Conservation (phyloP, 2,329 filamentous ascomycete species). For the Fusarium aywerte region DNA sequence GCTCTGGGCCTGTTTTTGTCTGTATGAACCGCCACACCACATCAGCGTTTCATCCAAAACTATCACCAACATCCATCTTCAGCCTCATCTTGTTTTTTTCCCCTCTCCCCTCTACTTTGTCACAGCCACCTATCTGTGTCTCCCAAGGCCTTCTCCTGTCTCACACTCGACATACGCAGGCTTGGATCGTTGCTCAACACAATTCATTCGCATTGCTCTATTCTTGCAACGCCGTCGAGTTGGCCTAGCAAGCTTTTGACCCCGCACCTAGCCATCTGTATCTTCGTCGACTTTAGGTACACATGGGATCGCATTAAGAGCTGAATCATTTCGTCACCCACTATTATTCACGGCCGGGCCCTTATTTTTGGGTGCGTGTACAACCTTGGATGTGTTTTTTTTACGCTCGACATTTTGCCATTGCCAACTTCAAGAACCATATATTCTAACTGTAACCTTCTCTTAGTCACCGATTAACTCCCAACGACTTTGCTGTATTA, state of each 20-base stretch:
- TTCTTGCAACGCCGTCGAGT: slow-evolving; percentile 20
- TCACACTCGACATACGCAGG: not conserved
- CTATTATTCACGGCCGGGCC: slow-evolving; percentile 24
- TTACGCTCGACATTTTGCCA: not conserved
- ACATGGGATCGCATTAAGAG: slow-evolving; percentile 25
- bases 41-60: slow-evolving; percentile 27
- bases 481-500: not conserved
- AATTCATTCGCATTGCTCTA: slow-evolving; percentile 32
- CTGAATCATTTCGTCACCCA: slow-evolving; percentile 31
- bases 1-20: slow-evolving; percentile 23
- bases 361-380: slow-evolving; percentile 28
- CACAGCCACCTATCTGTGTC: slow-evolving; percentile 4
- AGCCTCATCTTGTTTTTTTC: slow-evolving; percentile 18
- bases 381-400: slow-evolving; percentile 1
- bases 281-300: slow-evolving; percentile 21
- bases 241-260: slow-evolving; percentile 25
- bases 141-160: not conserved
- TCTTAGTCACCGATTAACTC: slow-evolving; percentile 11
- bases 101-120: not conserved
- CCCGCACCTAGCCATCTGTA: slow-evolving; percentile 39
- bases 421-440: not conserved
- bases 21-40: slow-evolving; percentile 31
- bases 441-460: slow-evolving; percentile 17
- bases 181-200: slow-evolving; percentile 21
- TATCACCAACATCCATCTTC: slow-evolving; percentile 32